phyloP scores from a whole-genome alignment of 768 basidiomycete genomes.

The Heimioporus sp. region DNA sequence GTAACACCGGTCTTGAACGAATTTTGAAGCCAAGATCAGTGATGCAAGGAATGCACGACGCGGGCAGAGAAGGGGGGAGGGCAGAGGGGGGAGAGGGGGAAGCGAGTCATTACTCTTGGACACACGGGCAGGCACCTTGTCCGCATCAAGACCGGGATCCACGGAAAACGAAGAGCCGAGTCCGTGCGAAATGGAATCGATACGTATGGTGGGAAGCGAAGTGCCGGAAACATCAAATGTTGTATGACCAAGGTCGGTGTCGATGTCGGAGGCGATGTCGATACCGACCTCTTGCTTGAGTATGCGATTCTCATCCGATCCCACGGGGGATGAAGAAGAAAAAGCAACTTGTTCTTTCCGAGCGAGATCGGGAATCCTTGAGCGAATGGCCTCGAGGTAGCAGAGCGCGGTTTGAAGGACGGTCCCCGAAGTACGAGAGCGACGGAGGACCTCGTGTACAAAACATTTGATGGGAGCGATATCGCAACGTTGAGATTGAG shows the following conservation, averaged over 20 bases:
- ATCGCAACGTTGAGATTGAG: constrained; percentile 26
- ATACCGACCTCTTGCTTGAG: constrained; percentile 43
- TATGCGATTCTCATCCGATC: constrained; percentile 43
- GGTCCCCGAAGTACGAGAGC: constrained; percentile 79
- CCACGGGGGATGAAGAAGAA: constrained; percentile 39
- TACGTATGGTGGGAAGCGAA: constrained; percentile 43
- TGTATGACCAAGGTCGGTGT: constrained; percentile 32
- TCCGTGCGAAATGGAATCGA: constrained; percentile 30
- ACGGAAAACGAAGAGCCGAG: constrained; percentile 14
- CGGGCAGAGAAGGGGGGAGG: constrained; percentile 83
- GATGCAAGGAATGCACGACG: constrained; percentile 86
- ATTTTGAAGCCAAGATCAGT: constrained; percentile 87
- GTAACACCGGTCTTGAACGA: constrained; percentile 90
- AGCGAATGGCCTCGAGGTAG: constrained; percentile 82
- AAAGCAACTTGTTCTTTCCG: constrained; percentile 47
- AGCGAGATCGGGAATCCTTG: constrained; percentile 63
- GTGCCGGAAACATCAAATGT: constrained; percentile 20
- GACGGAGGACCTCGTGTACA: constrained; percentile 84
- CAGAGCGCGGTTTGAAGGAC: constrained; percentile 87
- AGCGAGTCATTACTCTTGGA: constrained; percentile 19
- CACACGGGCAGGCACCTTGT: constrained; percentile 8
- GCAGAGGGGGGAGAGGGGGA: constrained; percentile 46
- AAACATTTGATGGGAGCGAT: constrained; percentile 69
- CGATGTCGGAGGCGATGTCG: constrained; percentile 39
- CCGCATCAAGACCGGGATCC: constrained; percentile 12